phyloP scores from a whole-genome alignment of 371 early-diverging fungal genomes.

The Mucor mucedo region DNA sequence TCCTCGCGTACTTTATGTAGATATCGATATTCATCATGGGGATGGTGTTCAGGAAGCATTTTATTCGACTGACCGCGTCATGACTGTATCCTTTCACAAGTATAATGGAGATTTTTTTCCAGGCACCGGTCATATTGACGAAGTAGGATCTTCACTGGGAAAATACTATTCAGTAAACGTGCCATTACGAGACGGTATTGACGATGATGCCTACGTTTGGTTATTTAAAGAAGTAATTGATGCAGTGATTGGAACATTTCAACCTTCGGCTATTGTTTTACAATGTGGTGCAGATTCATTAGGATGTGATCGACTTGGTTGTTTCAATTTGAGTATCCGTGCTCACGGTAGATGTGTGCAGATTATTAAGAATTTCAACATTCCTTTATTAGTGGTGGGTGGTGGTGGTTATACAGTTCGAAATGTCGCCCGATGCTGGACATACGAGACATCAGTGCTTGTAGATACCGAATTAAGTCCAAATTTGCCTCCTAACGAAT shows the following conservation, averaged over 20 bases:
- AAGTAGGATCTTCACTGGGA: conserved; percentile 76
- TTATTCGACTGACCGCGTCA: conserved; percentile 87
- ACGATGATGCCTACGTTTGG: conserved; percentile 82
- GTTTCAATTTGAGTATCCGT: conserved; percentile 87
- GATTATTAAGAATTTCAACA: conserved; percentile 80
- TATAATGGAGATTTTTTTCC: conserved; percentile 96
- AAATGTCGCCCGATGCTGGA: conserved; percentile 94
- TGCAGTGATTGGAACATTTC: conserved; percentile 77
- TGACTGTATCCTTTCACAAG: conserved; percentile 95
- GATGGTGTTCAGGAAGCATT: conserved; percentile 98
- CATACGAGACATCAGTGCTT: conserved; percentile 92
- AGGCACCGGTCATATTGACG: conserved; percentile 87
- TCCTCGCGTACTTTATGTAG: conserved; percentile 91
- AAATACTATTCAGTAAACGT: conserved; percentile 91
- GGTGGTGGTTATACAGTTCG: conserved; percentile 96
- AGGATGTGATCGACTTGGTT: conserved; percentile 89
- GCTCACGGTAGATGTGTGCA: conserved; percentile 93
- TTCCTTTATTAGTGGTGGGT: conserved; percentile 88
- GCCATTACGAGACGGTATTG: conserved; percentile 90
- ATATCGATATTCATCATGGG: conserved; percentile 97
- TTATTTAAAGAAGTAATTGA: conserved; percentile 88
- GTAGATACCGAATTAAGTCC: conserved; percentile 79
- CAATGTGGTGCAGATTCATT: conserved; percentile 98
- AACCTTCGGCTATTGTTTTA: conserved; percentile 86
- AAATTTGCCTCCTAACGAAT: conserved; percentile 77